Evolutionary conservation across 2,329 filamentous ascomycete genomes (phyloP).

Genomic region (Mollisia scopiformis): DNA sequence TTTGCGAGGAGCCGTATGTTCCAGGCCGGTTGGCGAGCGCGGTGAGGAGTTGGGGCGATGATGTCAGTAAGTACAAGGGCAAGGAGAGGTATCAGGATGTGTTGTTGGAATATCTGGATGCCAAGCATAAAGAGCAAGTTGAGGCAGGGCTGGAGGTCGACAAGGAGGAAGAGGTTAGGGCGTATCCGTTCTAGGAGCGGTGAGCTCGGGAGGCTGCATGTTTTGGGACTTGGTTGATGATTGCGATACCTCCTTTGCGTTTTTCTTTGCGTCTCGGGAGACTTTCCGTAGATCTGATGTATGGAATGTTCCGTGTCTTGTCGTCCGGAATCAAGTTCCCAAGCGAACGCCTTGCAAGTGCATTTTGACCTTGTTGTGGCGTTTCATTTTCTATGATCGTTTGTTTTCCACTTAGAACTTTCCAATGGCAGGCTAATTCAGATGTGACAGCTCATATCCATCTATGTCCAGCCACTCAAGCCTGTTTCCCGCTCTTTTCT

Average conservation of each 20-base stretch:
- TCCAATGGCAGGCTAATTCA: not conserved
- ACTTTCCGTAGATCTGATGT: not conserved
- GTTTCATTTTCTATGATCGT: too few species aligned
- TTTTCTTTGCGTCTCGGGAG: not conserved
- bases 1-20: slow-evolving; percentile 70
- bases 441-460: not conserved
- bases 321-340: not conserved
- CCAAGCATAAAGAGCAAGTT: slow-evolving; percentile 74
- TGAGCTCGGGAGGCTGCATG: not conserved
- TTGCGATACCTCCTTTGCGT: not conserved
- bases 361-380: too few species aligned
- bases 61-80: slow-evolving; percentile 79
- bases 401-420: not conserved
- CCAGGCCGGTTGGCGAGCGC: slow-evolving; percentile 78
- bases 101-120: slow-evolving; percentile 75
- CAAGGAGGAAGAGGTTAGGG: slow-evolving; percentile 60
- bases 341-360: not conserved
- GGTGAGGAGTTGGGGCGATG: slow-evolving; percentile 78
- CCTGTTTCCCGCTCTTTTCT: not conserved
- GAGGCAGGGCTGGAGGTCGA: slow-evolving; percentile 64
- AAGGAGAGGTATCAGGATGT: slow-evolving; percentile 74
- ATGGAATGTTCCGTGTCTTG: not conserved
- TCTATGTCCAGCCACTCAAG: not conserved
- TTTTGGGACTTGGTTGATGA: not conserved
- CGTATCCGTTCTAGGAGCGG: slow-evolving; percentile 57